These are phyloP conservation scores for Lactifluus echinatus DNA, from an alignment of 768 basidiomycete species.

Conservation along the genomic window DNA sequence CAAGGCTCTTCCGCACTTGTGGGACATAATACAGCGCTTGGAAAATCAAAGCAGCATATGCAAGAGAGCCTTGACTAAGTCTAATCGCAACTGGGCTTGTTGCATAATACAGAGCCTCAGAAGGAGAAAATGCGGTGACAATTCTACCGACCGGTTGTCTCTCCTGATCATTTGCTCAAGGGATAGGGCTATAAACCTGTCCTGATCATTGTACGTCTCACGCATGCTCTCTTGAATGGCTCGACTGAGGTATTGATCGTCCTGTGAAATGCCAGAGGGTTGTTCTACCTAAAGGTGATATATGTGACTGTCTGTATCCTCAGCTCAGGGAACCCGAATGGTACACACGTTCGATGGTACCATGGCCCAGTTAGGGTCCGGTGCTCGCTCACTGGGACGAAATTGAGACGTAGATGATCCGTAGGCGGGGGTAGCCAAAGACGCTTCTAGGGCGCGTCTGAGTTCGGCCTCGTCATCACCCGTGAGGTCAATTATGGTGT, in stretches of 20 bases:
- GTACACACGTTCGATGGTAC: slow-evolving; percentile 55
- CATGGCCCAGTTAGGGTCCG: slow-evolving; percentile 61
- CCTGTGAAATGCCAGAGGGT: slow-evolving; percentile 34
- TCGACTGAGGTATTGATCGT: slow-evolving; percentile 56
- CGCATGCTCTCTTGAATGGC: slow-evolving; percentile 67
- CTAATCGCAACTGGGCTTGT: slow-evolving; percentile 65
- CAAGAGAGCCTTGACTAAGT: slow-evolving; percentile 40
- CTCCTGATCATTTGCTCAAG: slow-evolving; percentile 46
- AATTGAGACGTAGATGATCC: slow-evolving; percentile 32
- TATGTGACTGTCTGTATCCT: neutral
- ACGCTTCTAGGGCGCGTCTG: slow-evolving; percentile 44
- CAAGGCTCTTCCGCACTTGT: slow-evolving; percentile 46
- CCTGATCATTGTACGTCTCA: slow-evolving; percentile 34
- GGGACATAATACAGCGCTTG: slow-evolving; percentile 63
- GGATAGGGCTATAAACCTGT: slow-evolving; percentile 43
- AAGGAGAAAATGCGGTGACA: neutral
- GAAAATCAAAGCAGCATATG: slow-evolving; percentile 55
- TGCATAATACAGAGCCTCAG: neutral
- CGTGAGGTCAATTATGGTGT: slow-evolving; percentile 49
- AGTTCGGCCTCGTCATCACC: slow-evolving; percentile 45
- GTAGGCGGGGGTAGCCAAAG: slow-evolving; percentile 30
- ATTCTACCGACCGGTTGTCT: slow-evolving; percentile 43
- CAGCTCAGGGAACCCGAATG: neutral
- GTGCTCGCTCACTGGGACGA: slow-evolving; percentile 50
- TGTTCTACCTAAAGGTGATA: slow-evolving; percentile 18